Percentiles rank a stretch among this genome's conserved stretches.
Conservation (phyloP, 2,329 filamentous ascomycete species). For the Neofusicoccum laricinum region DNA sequence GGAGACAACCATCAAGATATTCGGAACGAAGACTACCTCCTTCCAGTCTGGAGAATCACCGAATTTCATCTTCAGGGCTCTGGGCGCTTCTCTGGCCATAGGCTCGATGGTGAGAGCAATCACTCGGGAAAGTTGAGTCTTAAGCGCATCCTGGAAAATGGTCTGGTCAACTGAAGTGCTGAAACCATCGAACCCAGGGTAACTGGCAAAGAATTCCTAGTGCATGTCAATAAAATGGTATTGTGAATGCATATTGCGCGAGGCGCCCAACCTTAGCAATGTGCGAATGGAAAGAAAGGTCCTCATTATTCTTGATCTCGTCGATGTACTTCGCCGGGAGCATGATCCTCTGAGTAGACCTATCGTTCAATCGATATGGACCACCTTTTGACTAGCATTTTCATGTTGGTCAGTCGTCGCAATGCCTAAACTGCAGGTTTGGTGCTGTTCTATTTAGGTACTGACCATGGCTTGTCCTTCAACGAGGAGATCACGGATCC, state of each 20-base stretch:
- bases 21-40: background rate
- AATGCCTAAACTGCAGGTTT: background rate
- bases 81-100: background rate
- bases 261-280: background rate
- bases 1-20: background rate
- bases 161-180: background rate
- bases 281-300: background rate
- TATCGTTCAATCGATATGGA: background rate
- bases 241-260: background rate
- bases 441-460: background rate
- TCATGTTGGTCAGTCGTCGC: background rate
- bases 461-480: background rate
- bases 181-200: background rate
- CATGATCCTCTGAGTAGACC: background rate
- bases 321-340: background rate
- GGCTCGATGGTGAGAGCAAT: background rate
- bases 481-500: background rate
- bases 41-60: background rate
- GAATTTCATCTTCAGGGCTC: background rate
- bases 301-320: background rate
- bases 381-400: background rate
- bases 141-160: background rate
- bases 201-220: background rate
- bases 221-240: background rate
- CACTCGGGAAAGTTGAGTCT: background rate